Evolutionary conservation across 768 basidiomycete genomes (phyloP).

Genomic region (Trametes sanguinea): DNA sequence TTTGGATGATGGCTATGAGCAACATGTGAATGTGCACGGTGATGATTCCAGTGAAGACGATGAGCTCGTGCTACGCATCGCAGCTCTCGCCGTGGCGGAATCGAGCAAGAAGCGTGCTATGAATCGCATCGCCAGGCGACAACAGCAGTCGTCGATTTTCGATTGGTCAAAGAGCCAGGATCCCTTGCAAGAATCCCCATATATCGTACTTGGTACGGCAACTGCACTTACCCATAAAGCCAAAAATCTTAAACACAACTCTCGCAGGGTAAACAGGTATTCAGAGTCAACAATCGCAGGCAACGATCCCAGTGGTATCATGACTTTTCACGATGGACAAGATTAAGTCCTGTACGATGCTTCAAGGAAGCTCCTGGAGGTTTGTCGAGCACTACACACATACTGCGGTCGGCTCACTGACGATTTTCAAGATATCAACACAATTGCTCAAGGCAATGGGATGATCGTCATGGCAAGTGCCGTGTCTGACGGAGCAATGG

Average conservation of each 20-base stretch:
- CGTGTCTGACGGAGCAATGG: constrained; percentile 43
- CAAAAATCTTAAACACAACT: too few relatives aligned
- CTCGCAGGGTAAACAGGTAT: not conserved
- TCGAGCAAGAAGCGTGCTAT: not conserved
- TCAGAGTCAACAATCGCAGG: not conserved
- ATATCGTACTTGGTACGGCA: not conserved
- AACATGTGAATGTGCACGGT: not conserved
- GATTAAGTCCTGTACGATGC: not conserved
- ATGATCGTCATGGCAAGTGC: constrained; percentile 48
- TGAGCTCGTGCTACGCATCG: not conserved
- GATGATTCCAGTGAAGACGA: not conserved
- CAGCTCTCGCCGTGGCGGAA: not conserved
- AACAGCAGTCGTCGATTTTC: not conserved
- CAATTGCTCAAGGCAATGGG: constrained; percentile 47
- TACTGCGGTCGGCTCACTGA: not conserved
- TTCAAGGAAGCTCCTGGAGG: not conserved
- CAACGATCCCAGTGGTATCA: not conserved
- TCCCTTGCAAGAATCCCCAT: not conserved
- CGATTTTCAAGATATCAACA: constrained; percentile 47
- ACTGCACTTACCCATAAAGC: too few relatives aligned
- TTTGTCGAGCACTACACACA: not conserved
- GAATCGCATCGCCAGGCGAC: not conserved
- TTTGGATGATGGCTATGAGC: not conserved
- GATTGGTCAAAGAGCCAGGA: not conserved
- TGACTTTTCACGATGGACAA: not conserved